These are phyloP conservation scores for Trichomonas vaginalis DNA, from an alignment of 208 protist species.

Conservation along the genomic window DNA sequence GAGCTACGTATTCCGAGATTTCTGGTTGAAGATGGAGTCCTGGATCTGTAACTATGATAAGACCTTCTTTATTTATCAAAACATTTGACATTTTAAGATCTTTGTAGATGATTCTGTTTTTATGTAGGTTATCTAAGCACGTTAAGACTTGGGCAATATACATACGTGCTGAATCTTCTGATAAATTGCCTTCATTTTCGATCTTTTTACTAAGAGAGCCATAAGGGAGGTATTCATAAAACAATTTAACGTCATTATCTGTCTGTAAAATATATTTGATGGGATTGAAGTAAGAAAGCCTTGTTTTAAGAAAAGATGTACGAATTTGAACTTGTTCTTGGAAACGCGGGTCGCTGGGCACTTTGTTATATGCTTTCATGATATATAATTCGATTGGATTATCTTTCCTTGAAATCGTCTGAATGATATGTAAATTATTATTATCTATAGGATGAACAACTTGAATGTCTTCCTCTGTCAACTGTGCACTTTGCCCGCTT, in stretches of 20 bases:
- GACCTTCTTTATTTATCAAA: neutral
- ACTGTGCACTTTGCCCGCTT: neutral
- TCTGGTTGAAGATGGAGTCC: slow-evolving; percentile 37
- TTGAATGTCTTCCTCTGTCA: neutral
- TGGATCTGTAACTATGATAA: neutral
- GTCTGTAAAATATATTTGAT: neutral
- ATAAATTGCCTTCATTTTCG: neutral
- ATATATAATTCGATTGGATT: neutral
- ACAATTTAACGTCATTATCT: neutral
- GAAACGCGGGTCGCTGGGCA: neutral
- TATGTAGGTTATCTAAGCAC: neutral
- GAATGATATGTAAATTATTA: neutral
- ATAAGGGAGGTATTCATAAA: neutral
- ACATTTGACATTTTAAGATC: slow-evolving; percentile 14
- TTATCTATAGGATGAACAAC: neutral
- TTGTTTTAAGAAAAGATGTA: neutral
- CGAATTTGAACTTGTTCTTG: neutral
- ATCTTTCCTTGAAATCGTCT: neutral
- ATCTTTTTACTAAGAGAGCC: neutral
- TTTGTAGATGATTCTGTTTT: neutral
- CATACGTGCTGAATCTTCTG: neutral
- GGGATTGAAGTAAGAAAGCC: neutral
- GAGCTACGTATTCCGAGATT: slow-evolving; percentile 44
- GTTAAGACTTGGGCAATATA: neutral
- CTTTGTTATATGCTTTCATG: neutral